phyloP scores from a whole-genome alignment of 495 filamentous ascomycete genomes.

The Lasiosphaeria miniovina region DNA sequence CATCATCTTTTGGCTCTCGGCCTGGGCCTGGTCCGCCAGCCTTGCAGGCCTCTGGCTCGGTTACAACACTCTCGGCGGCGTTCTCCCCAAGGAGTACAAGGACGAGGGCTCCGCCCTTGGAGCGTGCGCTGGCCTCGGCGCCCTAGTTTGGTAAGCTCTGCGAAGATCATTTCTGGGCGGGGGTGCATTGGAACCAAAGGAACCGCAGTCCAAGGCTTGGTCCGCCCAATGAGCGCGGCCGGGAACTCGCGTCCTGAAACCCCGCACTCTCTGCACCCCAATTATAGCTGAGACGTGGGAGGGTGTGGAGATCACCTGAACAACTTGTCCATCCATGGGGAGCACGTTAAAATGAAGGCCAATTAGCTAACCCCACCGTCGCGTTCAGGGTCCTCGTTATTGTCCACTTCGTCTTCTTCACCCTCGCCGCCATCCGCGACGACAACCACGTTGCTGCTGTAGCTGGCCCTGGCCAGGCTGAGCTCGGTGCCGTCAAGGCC shows the following conservation, averaged over 20 bases:
- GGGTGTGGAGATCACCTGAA: too few species aligned
- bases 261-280: neutral
- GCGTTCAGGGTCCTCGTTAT: constrained; percentile 34
- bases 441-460: constrained; percentile 8
- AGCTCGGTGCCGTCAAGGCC: constrained; percentile 32
- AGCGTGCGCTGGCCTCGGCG: constrained; percentile 39
- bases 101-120: constrained; percentile 28
- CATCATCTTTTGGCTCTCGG: constrained; percentile 40
- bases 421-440: constrained; percentile 24
- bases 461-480: constrained; percentile 20
- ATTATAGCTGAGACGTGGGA: neutral
- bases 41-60: constrained; percentile 26
- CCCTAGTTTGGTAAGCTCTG: constrained; percentile 34
- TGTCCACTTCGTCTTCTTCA: constrained; percentile 36
- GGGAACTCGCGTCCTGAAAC: neutral
- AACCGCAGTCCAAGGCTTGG: neutral
- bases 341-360: neutral
- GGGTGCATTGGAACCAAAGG: neutral
- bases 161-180: too few species aligned
- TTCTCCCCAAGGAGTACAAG: constrained; percentile 8
- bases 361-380: neutral
- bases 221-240: neutral
- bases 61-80: neutral
- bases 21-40: constrained; percentile 41
- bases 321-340: neutral